A percentile compares a stretch with the other conserved stretches of the same genome.
Conservation (phyloP, 768 basidiomycete genomes). For the Leccinum longicurvipes region DNA sequence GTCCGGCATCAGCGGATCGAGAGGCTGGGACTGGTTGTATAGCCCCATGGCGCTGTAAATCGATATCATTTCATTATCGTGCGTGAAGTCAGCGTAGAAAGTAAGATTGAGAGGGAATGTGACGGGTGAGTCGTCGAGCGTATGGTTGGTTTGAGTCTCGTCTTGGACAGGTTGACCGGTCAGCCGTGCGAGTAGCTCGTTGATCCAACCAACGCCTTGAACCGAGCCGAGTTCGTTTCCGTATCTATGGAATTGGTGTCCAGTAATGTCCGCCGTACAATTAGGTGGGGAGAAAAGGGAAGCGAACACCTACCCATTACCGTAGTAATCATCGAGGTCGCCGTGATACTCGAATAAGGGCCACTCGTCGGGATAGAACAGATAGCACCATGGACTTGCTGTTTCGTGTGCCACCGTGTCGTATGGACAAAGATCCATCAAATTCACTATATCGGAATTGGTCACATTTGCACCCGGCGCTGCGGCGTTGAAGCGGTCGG, state of each 20-base stretch:
- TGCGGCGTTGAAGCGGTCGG: conserved; percentile 50
- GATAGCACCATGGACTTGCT: conserved; percentile 60
- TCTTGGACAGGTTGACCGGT: conserved; percentile 61
- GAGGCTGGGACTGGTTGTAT: no score
- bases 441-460: conserved; percentile 47
- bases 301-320: no score
- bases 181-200: conserved; percentile 79
- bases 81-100: conserved; percentile 78
- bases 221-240: conserved; percentile 64
- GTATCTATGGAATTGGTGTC: no score
- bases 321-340: conserved; percentile 75
- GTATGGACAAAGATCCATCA: conserved; percentile 75
- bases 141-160: conserved; percentile 71
- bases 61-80: conserved; percentile 80
- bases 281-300: no score
- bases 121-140: conserved; percentile 55
- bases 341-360: conserved; percentile 58
- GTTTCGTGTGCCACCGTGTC: conserved; percentile 52
- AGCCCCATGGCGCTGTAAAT: no score
- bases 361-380: conserved; percentile 64
- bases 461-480: conserved; percentile 63
- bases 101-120: conserved; percentile 72
- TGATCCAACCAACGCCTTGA: conserved; percentile 82
- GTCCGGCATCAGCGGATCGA: no score
- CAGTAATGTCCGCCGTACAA: no score